phyloP scores from a whole-genome alignment of 805 yeast genomes.

The Cyberlindnera bimundalis region DNA sequence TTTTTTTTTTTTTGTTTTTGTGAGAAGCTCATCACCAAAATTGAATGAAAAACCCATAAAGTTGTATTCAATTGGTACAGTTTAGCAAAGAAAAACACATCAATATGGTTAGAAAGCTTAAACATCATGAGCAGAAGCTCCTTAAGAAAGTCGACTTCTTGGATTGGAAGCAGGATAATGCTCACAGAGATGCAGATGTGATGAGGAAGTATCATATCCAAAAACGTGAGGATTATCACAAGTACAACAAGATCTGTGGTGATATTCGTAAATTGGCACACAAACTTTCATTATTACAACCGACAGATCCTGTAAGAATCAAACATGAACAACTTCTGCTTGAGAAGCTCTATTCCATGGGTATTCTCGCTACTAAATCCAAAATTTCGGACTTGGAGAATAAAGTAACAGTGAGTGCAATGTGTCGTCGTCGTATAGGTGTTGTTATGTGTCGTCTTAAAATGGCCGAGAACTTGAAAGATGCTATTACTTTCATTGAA shows the following conservation, averaged over 20 bases:
- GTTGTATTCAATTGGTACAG: neutral
- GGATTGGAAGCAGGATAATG: slow-evolving; percentile 95
- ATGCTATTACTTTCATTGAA: slow-evolving; percentile 88
- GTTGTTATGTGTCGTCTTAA: slow-evolving; percentile 91
- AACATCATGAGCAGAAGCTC: slow-evolving; percentile 93
- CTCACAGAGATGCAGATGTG: slow-evolving; percentile 94
- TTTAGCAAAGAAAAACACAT: no score
- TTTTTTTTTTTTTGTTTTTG: neutral
- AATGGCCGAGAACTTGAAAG: slow-evolving; percentile 87
- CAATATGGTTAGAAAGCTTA: slow-evolving; percentile 82
- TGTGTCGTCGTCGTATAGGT: slow-evolving; percentile 88
- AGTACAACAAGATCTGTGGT: slow-evolving; percentile 91
- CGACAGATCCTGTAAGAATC: slow-evolving; percentile 81
- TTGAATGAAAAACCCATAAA: neutral
- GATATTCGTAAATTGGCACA: slow-evolving; percentile 84
- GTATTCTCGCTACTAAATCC: slow-evolving; percentile 80
- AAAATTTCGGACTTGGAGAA: slow-evolving; percentile 91
- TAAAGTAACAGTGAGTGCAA: slow-evolving; percentile 85
- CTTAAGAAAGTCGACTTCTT: slow-evolving; percentile 94
- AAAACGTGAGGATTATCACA: slow-evolving; percentile 92
- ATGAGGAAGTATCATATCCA: slow-evolving; percentile 94
- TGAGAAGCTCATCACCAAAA: no score
- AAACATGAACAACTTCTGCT: slow-evolving; percentile 85
- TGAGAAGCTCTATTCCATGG: slow-evolving; percentile 87
- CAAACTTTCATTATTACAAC: slow-evolving; percentile 76